phyloP scores from a whole-genome alignment of 257 asterid genomes.

The Voacanga thouarsii region DNA sequence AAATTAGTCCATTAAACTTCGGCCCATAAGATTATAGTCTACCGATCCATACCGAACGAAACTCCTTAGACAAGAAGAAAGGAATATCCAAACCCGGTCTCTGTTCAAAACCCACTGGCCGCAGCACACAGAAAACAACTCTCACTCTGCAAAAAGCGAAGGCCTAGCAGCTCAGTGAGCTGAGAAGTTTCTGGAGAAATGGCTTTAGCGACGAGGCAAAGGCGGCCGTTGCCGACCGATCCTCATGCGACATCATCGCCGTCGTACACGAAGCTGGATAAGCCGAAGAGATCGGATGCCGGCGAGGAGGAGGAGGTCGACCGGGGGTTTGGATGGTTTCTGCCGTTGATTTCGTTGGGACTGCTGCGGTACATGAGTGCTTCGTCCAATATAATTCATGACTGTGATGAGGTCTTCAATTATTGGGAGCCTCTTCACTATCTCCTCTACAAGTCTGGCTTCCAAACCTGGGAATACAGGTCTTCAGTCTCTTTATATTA shows the following conservation, averaged over 20 bases:
- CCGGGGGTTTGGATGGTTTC: slow-evolving; percentile 67
- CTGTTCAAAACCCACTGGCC: not conserved
- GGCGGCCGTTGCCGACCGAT: slow-evolving; percentile 58
- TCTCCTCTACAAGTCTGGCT: slow-evolving; percentile 87
- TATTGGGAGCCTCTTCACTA: slow-evolving; percentile 99
- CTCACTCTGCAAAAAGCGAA: not conserved
- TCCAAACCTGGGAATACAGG: slow-evolving; percentile 99
- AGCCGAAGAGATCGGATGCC: slow-evolving; percentile 51
- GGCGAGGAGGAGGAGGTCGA: slow-evolving; percentile 30
- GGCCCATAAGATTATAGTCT: too few relatives aligned
- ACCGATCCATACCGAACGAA: not conserved
- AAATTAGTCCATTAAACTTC: not conserved
- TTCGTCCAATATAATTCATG: slow-evolving; percentile 86
- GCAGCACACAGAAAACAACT: not conserved
- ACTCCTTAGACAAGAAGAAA: slow-evolving; percentile 17
- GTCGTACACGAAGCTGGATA: slow-evolving; percentile 76
- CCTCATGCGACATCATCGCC: slow-evolving; percentile 28
- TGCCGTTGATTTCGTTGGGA: slow-evolving; percentile 70
- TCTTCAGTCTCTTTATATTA: slow-evolving; percentile 9
- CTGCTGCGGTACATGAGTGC: slow-evolving; percentile 86
- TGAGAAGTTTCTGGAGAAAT: slow-evolving; percentile 25
- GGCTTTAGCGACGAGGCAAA: slow-evolving; percentile 74
- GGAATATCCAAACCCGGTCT: slow-evolving; percentile 8
- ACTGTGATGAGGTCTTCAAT: slow-evolving; percentile 97
- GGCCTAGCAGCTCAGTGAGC: not conserved